phyloP scores from a whole-genome alignment of 2,329 filamentous ascomycete species.

The Ceratocystis huliohia region DNA sequence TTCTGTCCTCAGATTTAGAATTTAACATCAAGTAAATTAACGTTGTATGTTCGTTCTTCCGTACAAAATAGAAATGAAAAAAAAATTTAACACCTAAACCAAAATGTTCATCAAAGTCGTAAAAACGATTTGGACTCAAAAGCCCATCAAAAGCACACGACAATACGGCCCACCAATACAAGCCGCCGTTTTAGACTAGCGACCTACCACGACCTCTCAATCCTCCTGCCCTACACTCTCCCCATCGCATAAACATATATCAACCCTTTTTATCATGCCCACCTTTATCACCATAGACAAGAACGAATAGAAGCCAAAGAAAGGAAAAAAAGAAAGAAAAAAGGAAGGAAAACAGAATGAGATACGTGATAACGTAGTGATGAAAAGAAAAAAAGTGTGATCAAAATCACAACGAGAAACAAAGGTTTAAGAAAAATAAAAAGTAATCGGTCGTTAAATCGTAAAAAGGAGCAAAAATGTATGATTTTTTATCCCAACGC shows the following conservation, averaged over 20 bases:
- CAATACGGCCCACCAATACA: background rate
- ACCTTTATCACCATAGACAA: constrained; percentile 1
- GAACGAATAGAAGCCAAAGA: background rate
- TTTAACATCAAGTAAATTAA: background rate
- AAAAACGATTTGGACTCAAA: constrained; percentile 9
- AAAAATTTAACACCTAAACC: background rate
- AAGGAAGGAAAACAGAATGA: constrained; percentile 20
- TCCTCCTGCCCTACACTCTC: background rate
- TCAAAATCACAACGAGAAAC: constrained; percentile 21
- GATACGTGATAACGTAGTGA: constrained; percentile 18
- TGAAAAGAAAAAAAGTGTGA: constrained; percentile 8
- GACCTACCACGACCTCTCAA: background rate
- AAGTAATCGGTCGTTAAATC: constrained; percentile 19
- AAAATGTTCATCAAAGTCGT: constrained; percentile 9
- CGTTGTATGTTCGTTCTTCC: constrained; percentile 12
- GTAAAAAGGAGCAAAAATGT: constrained; percentile 3
- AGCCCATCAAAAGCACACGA: background rate
- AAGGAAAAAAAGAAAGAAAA: constrained; percentile 20
- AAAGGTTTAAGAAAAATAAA: constrained; percentile 20
- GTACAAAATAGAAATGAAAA: background rate
- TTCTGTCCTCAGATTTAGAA: background rate
- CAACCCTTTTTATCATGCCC: background rate
- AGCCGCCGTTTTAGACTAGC: background rate
- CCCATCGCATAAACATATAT: background rate
- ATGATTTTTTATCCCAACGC: constrained; percentile 1